Evolutionary conservation across 805 yeast genomes (phyloP).

Genomic region (Metschnikowia peoriensis): DNA sequence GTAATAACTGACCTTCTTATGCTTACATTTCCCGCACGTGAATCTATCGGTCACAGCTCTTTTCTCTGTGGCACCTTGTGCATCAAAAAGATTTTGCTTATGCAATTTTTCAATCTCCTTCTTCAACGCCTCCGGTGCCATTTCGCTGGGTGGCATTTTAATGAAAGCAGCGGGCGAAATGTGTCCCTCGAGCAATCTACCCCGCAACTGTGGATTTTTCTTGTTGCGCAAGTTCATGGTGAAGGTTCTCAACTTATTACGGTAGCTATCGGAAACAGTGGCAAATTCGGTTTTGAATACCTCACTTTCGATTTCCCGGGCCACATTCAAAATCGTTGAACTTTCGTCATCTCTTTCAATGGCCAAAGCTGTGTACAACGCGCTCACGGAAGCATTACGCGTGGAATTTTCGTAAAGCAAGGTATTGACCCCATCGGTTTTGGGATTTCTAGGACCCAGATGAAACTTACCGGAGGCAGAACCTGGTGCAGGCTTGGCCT

Average conservation of each 20-base stretch:
- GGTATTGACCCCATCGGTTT: constrained; percentile 76
- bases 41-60: constrained; percentile 95
- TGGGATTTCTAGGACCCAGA: constrained; percentile 66
- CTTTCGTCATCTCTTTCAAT: constrained; percentile 65
- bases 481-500: constrained; percentile 18
- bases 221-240: constrained; percentile 86
- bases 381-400: constrained; percentile 80
- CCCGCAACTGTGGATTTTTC: constrained; percentile 82
- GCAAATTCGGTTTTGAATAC: constrained; percentile 62
- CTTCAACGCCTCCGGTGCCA: constrained; percentile 91
- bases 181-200: constrained; percentile 63
- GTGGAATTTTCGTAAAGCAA: constrained; percentile 70
- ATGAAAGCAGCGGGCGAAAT: constrained; percentile 65
- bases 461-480: constrained; percentile 38
- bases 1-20: constrained; percentile 93
- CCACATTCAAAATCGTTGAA: constrained; percentile 57
- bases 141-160: constrained; percentile 85
- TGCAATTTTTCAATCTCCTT: constrained; percentile 82
- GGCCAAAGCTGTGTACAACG: constrained; percentile 86
- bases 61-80: constrained; percentile 95
- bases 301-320: constrained; percentile 70
- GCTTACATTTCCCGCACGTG: constrained; percentile 97
- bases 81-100: constrained; percentile 88
- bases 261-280: constrained; percentile 59
- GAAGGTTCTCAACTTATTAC: constrained; percentile 81